Conservation (phyloP, 345 rosid species). For the Sisymbrium altissimum region DNA sequence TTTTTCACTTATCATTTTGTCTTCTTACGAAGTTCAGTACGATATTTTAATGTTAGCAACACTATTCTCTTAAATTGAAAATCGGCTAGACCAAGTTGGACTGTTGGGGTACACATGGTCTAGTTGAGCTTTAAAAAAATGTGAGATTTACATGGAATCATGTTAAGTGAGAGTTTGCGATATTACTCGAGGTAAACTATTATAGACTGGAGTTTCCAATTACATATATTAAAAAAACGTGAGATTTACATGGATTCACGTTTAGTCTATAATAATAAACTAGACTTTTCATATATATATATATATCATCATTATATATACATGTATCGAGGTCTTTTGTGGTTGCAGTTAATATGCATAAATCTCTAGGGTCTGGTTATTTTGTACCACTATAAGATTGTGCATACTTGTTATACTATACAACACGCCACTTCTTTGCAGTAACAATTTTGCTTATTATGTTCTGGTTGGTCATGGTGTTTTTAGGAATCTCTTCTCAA, state of each 20-base stretch:
- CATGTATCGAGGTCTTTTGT: neutral
- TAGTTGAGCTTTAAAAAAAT: neutral
- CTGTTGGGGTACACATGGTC: neutral
- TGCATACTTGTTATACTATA: neutral
- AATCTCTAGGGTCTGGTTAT: neutral
- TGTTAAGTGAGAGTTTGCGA: neutral
- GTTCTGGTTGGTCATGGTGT: conserved; percentile 16
- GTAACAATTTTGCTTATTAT: conserved; percentile 7
- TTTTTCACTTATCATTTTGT: neutral
- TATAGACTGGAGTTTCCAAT: neutral
- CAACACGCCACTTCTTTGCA: neutral
- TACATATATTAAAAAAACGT: neutral
- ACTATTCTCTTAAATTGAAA: neutral
- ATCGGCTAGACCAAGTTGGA: neutral
- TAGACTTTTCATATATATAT: neutral
- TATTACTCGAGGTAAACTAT: neutral
- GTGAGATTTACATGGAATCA: neutral
- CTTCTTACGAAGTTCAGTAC: neutral
- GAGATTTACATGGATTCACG: neutral
- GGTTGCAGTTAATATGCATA: neutral
- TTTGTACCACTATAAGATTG: neutral
- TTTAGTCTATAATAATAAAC: neutral
- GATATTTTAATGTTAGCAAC: neutral
- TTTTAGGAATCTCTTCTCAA: conserved; percentile 78
- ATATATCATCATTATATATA: neutral